Evolutionary conservation across 768 basidiomycete species (phyloP).

Genomic region (Tephrocybe sp.): DNA sequence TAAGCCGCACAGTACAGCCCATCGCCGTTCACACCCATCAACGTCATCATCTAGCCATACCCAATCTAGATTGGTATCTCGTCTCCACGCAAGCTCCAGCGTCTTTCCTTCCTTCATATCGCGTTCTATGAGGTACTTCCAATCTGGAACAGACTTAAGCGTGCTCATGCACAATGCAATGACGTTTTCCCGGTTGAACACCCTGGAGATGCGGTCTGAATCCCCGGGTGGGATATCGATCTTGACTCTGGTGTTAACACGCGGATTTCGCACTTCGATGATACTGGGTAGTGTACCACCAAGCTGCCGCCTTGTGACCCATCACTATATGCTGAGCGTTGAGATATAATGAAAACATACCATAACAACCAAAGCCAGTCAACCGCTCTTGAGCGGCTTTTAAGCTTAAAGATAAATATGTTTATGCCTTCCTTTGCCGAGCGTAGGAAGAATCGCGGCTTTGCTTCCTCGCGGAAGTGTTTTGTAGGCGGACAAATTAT

Average conservation of each 20-base stretch:
- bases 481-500: constrained; percentile 63
- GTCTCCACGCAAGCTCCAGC: constrained; percentile 79
- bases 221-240: constrained; percentile 64
- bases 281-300: constrained; percentile 69
- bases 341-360: constrained; percentile 31
- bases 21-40: constrained; percentile 58
- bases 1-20: constrained; percentile 76
- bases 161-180: constrained; percentile 60
- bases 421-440: constrained; percentile 67
- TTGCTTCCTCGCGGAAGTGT: constrained; percentile 35
- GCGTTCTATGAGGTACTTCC: constrained; percentile 58
- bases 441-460: constrained; percentile 48
- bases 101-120: constrained; percentile 53
- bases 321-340: constrained; percentile 2
- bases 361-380: constrained; percentile 94
- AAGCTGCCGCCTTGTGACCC: constrained; percentile 56
- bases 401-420: constrained; percentile 84
- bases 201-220: constrained; percentile 38
- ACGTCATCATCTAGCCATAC: constrained; percentile 72
- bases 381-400: constrained; percentile 71
- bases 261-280: constrained; percentile 72
- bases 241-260: constrained; percentile 62
- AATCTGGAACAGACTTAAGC: constrained; percentile 56
- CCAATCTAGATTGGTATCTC: constrained; percentile 81
- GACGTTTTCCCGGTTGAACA: constrained; percentile 63